These are phyloP conservation scores for Wickerhamiella shivajii DNA, from an alignment of 805 yeast species.

Conservation along the genomic window DNA sequence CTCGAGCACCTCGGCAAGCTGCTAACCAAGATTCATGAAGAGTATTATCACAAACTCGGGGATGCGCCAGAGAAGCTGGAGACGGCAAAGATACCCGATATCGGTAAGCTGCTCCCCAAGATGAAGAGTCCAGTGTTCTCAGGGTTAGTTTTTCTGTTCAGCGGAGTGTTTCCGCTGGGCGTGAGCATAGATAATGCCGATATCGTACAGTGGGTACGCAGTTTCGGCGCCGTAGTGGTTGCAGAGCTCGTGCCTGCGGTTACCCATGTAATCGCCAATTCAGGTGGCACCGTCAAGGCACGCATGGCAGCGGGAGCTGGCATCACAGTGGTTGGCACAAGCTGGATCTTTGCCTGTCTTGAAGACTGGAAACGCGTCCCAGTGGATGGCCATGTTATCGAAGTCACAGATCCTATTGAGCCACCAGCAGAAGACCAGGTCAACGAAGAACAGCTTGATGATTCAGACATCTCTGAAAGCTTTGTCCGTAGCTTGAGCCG, in stretches of 20 bases:
- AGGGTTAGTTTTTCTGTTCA: conserved; percentile 58
- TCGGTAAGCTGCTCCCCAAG: conserved; percentile 35
- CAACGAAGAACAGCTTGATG: conserved; percentile 20
- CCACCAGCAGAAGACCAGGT: conserved; percentile 14
- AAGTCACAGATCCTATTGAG: conserved; percentile 35
- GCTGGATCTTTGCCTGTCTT: conserved; percentile 82
- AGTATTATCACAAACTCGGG: conserved; percentile 43
- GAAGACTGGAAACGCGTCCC: conserved; percentile 61
- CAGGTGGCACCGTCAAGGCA: conserved; percentile 72
- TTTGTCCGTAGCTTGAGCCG: conserved; percentile 19
- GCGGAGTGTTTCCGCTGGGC: conserved; percentile 86
- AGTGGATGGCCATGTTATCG: conserved; percentile 43
- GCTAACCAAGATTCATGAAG: conserved; percentile 46
- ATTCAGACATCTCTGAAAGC: conserved; percentile 31
- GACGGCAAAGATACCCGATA: conserved; percentile 18
- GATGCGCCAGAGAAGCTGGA: conserved; percentile 8
- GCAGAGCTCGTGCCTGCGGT: conserved; percentile 55
- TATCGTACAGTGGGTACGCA: conserved; percentile 80
- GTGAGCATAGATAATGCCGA: conserved; percentile 59
- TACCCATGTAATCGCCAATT: conserved; percentile 78
- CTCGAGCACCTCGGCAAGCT: conserved; percentile 47
- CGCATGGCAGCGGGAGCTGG: conserved; percentile 54
- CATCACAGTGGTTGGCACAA: conserved; percentile 72
- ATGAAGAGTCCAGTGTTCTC: conserved; percentile 55
- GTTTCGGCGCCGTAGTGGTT: conserved; percentile 80